A percentile compares a stretch with the other conserved stretches of the same genome.
Conservation (phyloP, 169 alveolate species). For the Plasmodium gonderi region DNA sequence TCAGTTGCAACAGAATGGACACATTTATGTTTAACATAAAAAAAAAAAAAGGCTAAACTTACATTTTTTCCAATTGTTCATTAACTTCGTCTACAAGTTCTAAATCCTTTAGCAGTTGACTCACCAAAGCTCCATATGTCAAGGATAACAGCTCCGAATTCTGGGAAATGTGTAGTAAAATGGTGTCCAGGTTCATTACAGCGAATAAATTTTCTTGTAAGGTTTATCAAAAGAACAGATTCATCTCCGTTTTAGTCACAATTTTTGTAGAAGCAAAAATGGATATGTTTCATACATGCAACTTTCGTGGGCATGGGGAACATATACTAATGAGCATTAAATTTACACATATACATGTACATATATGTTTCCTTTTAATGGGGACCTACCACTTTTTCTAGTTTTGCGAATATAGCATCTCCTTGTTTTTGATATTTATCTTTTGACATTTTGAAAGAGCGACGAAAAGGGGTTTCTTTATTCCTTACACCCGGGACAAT, state of each 20-base stretch:
- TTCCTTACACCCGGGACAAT: neutral
- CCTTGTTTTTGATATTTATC: slow-evolving; percentile 83
- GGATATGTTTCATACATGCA: neutral
- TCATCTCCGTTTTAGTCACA: too few species aligned
- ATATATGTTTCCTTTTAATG: neutral
- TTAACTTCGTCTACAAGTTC: slow-evolving; percentile 94
- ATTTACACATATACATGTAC: neutral
- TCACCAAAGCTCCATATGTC: slow-evolving; percentile 92
- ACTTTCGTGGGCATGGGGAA: neutral
- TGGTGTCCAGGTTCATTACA: neutral
- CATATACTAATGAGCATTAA: too few species aligned
- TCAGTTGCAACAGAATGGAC: neutral
- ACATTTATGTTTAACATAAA: neutral
- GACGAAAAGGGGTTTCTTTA: neutral
- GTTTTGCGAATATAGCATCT: slow-evolving; percentile 82
- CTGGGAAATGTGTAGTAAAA: slow-evolving; percentile 48
- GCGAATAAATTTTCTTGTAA: neutral
- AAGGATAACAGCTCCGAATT: slow-evolving; percentile 91
- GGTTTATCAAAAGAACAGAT: too few species aligned
- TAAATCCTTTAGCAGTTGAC: slow-evolving; percentile 90
- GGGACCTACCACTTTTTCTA: slow-evolving; percentile 81
- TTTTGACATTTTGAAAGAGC: slow-evolving; percentile 56
- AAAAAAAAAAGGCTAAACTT: neutral
- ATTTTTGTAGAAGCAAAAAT: neutral
- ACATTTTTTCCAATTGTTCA: slow-evolving; percentile 86